Evolutionary conservation across 495 filamentous ascomycete genomes (phyloP), one percentile per base, ranked within the genome.

Genomic region (Sabuloglossum arenarium): DNA sequence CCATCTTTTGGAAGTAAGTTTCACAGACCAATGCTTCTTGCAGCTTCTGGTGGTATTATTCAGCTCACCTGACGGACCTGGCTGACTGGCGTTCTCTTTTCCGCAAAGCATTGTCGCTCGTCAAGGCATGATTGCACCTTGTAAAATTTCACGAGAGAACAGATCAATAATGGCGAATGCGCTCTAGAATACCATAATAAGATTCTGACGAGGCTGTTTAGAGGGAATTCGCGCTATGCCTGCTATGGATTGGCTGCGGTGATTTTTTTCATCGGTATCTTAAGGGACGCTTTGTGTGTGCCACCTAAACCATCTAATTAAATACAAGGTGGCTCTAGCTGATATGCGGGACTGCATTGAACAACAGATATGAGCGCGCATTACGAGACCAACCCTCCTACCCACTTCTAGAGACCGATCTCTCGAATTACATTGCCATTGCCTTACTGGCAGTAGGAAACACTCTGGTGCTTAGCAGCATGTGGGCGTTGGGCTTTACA

Each of bases 401-500:
- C 66, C 81, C 82, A 14, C 61, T 75, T 49, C 78, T 90, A 60
- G 64, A 75, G 57, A 67, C 65, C 19, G 64, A 70, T 1, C 59
- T 70, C 42, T 69, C 76, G 34, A 74, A 75, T 42, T 71, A 70
- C 58, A 65, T 82, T 21, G 86, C 82, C 42, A 84, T 80, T 55
- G 72, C 68, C 10, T 73, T 95, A 42, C 74, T 97, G 61, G 74
- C 74, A 45, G 56, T 72, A 39, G 93, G 91, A 46, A 96, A 94
- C 63, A 68, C 85, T 55, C 78, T 98, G 19, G 91, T 98, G 27
- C 66, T 97, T 19, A 80, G 81, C 29, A 86, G 80, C 58, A 97
- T 94, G 71, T 95, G 81, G 79, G 84, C 80, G 28, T 77, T 98
- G n/a, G 91, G 91, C 46, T 74, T 98, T 59, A 97, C 91, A 10